Evolutionary conservation across 1,284 basidiomycete genomes (phyloP).

Genomic region (Moesziomyces antarcticus): DNA sequence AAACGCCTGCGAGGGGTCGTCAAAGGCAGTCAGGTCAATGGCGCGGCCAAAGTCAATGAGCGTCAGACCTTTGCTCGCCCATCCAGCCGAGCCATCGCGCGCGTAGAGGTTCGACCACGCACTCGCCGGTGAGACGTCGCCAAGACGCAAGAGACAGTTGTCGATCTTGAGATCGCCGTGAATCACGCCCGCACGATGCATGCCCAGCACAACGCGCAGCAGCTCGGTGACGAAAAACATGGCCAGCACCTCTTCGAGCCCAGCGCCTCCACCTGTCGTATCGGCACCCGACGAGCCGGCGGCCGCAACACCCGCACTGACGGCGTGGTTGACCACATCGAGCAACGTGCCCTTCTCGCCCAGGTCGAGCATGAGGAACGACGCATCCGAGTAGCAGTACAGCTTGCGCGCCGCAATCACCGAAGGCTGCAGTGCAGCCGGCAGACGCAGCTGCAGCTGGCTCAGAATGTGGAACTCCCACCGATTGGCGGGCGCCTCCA

Average conservation of each 20-base stretch:
- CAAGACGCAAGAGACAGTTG: constrained; percentile 92
- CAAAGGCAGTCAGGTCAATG: constrained; percentile 85
- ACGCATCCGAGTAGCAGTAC: constrained; percentile 76
- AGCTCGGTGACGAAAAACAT: constrained; percentile 96
- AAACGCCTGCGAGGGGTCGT: constrained; percentile 76
- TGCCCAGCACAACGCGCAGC: constrained; percentile 81
- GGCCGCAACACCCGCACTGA: constrained; percentile 71
- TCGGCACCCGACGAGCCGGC: constrained; percentile 70
- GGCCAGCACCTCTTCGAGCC: constrained; percentile 89
- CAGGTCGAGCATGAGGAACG: constrained; percentile 86
- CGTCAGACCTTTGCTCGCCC: constrained; percentile 86
- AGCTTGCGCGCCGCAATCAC: constrained; percentile 59
- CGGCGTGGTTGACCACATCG: constrained; percentile 83
- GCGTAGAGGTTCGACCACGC: constrained; percentile 82
- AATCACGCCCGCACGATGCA: constrained; percentile 85
- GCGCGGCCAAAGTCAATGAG: constrained; percentile 97
- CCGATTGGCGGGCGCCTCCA: constrained; percentile 85
- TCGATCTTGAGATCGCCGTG: constrained; percentile 99
- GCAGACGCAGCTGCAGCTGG: constrained; percentile 73
- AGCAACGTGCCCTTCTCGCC: constrained; percentile 92
- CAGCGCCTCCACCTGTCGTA: constrained; percentile 70
- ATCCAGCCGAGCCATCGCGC: constrained; percentile 81
- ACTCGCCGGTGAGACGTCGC: constrained; percentile 76
- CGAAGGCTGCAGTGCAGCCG: constrained; percentile 28
- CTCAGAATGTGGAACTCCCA: constrained; percentile 95